Base-by-base conservation (phyloP, 805 yeast genomes). In the Myxozyma mucilagina region DNA sequence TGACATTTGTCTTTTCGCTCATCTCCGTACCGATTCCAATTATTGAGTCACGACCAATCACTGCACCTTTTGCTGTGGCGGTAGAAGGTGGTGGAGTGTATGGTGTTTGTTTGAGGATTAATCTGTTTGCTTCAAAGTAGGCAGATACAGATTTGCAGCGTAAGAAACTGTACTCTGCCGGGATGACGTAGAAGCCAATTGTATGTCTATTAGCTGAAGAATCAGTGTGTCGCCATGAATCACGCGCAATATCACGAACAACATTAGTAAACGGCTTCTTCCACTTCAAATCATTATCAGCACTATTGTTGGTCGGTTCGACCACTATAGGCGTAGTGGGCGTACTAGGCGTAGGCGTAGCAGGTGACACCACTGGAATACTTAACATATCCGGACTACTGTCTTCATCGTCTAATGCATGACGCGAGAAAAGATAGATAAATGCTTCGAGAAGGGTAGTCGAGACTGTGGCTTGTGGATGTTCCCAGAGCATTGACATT, bases 401-500 rank as follows among this genome's bases (percentile, higher is more conserved):
- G 11, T 39, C 41, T 29, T 62, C 64, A 35, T 42, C 76, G 8
- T 78, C 75, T 38, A 84, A 74, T 7, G 87, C 81, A 48, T 82
- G 79, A 11, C 77, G 76, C 43, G 84, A 79, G 68, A 88, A 82
- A 67, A 87, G 83, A 68, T 83, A 86, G 32, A 94, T 87, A 56
- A 85, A 83, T 8, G 96, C 81, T 70, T 90, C 87, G 60, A 90
- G 78, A 60, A 91, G 75, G 63, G 84, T 85, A 4, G 92, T 85
- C 16, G 97, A 88, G 7, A 91, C 89, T 16, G 84, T 81, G 3
- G 90, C 77, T 63, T 84, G 83, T 44, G 97, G 96, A 72, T 85
- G 85, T 72, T 87, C 83, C 98, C 98, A 94, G 41, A 88, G 78
- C 84, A 94, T 80, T 66, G 92, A 94, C 48, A 94, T 87, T 75